Conservation (phyloP, 1,139 yeast species). For the Debaryomycetaceae sp. region DNA sequence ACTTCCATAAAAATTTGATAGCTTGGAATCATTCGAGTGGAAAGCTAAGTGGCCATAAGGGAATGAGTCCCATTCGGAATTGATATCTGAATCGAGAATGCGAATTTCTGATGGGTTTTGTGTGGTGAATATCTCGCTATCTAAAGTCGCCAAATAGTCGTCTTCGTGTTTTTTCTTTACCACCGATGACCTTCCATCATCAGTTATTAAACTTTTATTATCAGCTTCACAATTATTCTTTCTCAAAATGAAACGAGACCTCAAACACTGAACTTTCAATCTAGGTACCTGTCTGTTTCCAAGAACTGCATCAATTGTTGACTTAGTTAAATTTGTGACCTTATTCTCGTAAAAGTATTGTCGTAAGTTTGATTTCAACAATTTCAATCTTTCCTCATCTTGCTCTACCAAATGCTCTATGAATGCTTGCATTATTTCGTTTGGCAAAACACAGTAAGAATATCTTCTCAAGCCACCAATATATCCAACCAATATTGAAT, state of each 20-base stretch:
- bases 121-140: slow-evolving; percentile 37
- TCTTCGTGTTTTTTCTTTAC: slow-evolving; percentile 22
- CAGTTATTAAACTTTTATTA: slow-evolving; percentile 1
- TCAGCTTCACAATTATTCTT: slow-evolving; percentile 16
- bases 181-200: slow-evolving; percentile 1
- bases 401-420: slow-evolving; percentile 28
- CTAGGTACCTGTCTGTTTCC: slow-evolving; percentile 48
- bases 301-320: slow-evolving; percentile 50
- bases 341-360: slow-evolving; percentile 22
- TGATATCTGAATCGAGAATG: slow-evolving; percentile 12
- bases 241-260: slow-evolving; percentile 46
- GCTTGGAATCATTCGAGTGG: slow-evolving; percentile 39
- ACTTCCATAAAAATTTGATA: slow-evolving; percentile 31
- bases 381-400: slow-evolving; percentile 12
- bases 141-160: slow-evolving; percentile 35
- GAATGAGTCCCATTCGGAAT: slow-evolving; percentile 16
- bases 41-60: slow-evolving; percentile 36
- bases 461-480: slow-evolving; percentile 44
- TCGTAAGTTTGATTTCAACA: slow-evolving; percentile 16
- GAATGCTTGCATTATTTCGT: slow-evolving; percentile 24
- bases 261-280: slow-evolving; percentile 40
- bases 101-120: slow-evolving; percentile 16
- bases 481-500: slow-evolving; percentile 32
- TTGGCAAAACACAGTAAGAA: slow-evolving; percentile 41
- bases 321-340: slow-evolving; percentile 40